Conservation (phyloP, 495 filamentous ascomycete genomes). For the Penicillium antarcticum region DNA sequence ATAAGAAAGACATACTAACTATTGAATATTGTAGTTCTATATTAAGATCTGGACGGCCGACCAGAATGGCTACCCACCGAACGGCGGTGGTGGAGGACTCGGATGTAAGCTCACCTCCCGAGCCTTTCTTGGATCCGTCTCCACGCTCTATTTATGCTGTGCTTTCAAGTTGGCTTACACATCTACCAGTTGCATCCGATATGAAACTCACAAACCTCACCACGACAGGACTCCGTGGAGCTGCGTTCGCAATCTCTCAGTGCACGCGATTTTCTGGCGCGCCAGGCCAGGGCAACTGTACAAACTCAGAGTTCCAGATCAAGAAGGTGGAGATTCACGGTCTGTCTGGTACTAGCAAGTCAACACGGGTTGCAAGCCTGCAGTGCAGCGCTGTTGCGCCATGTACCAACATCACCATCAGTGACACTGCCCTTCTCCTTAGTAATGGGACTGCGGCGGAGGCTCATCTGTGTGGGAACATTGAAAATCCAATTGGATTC, state of each 20-base stretch:
- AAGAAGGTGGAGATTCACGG: constrained; percentile 19
- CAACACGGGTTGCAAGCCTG: constrained; percentile 24
- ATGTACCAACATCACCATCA: constrained; percentile 27
- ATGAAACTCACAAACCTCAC: constrained; percentile 24
- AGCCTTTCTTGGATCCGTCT: neutral
- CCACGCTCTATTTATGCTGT: too few species aligned
- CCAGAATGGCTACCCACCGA: constrained; percentile 43
- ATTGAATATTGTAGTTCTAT: constrained; percentile 14
- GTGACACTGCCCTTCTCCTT: constrained; percentile 18
- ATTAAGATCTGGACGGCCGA: constrained; percentile 45
- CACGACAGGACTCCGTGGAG: constrained; percentile 20
- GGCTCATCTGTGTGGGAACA: constrained; percentile 35
- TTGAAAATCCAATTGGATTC: constrained; percentile 27
- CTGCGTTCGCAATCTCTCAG: constrained; percentile 35
- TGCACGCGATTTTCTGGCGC: constrained; percentile 37
- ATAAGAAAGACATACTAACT: neutral
- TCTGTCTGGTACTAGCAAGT: constrained; percentile 24
- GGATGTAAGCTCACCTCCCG: constrained; percentile 27
- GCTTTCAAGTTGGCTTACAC: neutral
- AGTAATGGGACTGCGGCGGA: constrained; percentile 17
- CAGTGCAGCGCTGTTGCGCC: constrained; percentile 37
- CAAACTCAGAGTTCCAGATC: constrained; percentile 36
- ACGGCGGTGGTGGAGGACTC: constrained; percentile 47
- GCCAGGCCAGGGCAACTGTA: constrained; percentile 32
- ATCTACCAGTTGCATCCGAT: constrained; percentile 17